Evolutionary conservation across 306 rosid genomes (phyloP).

Genomic region (Cicer arietinum): DNA sequence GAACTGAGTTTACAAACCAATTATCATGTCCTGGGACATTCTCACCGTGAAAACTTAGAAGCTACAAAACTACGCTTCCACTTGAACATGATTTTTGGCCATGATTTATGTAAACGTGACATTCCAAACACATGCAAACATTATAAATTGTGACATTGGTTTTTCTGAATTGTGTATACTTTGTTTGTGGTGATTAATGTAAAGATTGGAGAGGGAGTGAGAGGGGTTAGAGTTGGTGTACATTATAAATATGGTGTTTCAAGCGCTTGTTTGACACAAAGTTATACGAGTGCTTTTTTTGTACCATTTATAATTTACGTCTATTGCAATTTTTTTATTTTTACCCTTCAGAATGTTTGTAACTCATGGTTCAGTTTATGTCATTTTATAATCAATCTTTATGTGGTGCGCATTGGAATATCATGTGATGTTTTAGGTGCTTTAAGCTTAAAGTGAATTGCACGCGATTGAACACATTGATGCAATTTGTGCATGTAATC

Average conservation of each 20-base stretch:
- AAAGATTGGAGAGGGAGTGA: constrained; percentile 22
- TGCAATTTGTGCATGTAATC: not conserved
- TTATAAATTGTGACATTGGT: not conserved
- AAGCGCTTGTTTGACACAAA: constrained; percentile 2
- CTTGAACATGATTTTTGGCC: too few species aligned
- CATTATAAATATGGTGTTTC: constrained; percentile 37
- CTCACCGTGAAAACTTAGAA: too few species aligned
- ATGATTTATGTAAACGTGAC: too few species aligned
- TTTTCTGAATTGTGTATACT: constrained; percentile 26
- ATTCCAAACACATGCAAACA: too few species aligned
- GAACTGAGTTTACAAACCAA: too few species aligned
- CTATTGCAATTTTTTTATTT: not conserved
- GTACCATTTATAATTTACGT: constrained; percentile 28
- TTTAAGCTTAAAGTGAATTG: not conserved
- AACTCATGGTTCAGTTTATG: constrained; percentile 33
- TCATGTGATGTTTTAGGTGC: not conserved
- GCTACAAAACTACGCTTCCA: too few species aligned
- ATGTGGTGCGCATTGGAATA: constrained; percentile 4
- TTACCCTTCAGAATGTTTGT: constrained; percentile 16
- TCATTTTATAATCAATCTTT: not conserved
- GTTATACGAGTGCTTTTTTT: constrained; percentile 23
- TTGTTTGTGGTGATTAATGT: constrained; percentile 26
- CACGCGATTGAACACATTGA: not conserved
- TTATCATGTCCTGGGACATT: too few species aligned
- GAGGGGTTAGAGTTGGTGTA: constrained; percentile 14